Evolutionary conservation across 2,329 filamentous ascomycete genomes (phyloP), one percentile per base, ranked within the genome.

Genomic region (Ilyonectria sp.): DNA sequence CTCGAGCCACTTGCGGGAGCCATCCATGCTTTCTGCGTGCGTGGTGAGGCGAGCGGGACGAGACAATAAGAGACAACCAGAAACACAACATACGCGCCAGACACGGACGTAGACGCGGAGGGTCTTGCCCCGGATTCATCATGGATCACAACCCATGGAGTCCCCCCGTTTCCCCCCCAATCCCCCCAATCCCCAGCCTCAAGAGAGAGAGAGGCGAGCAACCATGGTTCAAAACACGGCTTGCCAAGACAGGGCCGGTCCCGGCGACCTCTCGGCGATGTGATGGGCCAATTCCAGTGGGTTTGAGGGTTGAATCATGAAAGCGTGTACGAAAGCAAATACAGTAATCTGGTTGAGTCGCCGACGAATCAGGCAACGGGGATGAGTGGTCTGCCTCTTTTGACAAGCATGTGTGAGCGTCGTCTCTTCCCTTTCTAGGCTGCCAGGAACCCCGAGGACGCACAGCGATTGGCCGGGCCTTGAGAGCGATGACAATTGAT

Each of bases 401-500:
- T 15, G 37, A 40, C 37, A 43, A 26, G 8, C 35, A 65, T 69
- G 59, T 67, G 69, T 61, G 60, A 9, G 47, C 26, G 7, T 58
- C 54, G 50, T 55, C 53, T 46, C 66, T 75, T 71, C 46, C 67
- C 65, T 63, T 64, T 68, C 65, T 60, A 57, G 63, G 56, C 19
- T 52, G 60, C 40, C 46, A 33, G 52, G 59, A 58, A 64, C 29
- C 50, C 47, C 49, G 53, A 63, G 46, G 52, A 33, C 46, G 23
- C 37, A 35, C 53, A 33, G 47, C 15, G 53, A 76, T 76, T 76
- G 74, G 74, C 29, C 46, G 47, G 52, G 26, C 50, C 17, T 35
- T 55, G 52, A 72, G 56, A 55, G 72, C 67, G 71, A 76, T 76
- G 74, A 65, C 74, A 76, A 76, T 76, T 76, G 66, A 76, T 76